Evolutionary conservation across 2,329 filamentous ascomycete genomes (phyloP).

Genomic region (Colletotrichum higginsianum): DNA sequence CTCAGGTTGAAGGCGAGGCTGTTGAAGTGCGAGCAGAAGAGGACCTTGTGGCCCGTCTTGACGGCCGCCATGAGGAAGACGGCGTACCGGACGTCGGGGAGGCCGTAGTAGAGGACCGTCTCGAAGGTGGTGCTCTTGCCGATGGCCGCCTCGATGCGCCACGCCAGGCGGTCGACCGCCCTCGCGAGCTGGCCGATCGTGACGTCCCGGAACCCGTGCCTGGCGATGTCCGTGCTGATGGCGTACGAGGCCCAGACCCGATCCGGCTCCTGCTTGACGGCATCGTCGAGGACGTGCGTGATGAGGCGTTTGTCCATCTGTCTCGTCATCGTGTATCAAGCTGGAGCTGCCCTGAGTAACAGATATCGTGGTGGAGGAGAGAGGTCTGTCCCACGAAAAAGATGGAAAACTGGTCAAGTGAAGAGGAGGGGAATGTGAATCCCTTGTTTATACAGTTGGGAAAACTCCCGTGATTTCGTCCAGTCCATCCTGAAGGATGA

Average conservation of each 20-base stretch:
- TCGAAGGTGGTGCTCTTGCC: constrained; percentile 49
- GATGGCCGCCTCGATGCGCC: constrained; percentile 51
- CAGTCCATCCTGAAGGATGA: background rate
- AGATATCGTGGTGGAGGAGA: background rate
- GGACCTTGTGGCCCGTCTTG: constrained; percentile 60
- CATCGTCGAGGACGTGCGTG: background rate
- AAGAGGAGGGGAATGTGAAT: background rate
- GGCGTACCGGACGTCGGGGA: constrained; percentile 55
- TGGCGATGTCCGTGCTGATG: constrained; percentile 47
- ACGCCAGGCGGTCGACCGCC: constrained; percentile 52
- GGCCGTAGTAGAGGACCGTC: constrained; percentile 54
- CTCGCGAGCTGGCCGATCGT: constrained; percentile 47
- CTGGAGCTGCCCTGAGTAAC: background rate
- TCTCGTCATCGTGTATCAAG: background rate
- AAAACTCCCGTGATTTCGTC: background rate
- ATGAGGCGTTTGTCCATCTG: constrained; percentile 1
- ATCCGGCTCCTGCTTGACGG: constrained; percentile 39
- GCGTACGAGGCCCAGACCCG: constrained; percentile 56
- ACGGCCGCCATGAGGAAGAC: constrained; percentile 56
- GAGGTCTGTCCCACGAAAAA: background rate
- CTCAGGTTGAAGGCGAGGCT: constrained; percentile 48
- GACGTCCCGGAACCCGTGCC: constrained; percentile 50
- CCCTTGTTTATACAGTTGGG: background rate
- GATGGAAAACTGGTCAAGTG: background rate
- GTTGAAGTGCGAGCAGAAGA: constrained; percentile 52